Base-by-base conservation (phyloP, 148 eudicot genomes). In the Fagopyrum esculentum region DNA sequence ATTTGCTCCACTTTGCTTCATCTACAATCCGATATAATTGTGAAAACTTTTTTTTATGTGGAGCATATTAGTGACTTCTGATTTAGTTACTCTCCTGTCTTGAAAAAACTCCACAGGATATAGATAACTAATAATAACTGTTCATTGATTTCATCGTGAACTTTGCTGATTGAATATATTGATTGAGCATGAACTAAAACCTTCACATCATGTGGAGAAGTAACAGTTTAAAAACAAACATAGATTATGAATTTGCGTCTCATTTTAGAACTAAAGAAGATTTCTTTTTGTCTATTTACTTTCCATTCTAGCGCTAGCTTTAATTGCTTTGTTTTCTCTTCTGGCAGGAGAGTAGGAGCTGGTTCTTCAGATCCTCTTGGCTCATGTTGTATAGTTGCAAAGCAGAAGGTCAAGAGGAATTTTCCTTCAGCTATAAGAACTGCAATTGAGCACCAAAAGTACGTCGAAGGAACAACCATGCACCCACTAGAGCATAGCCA, bases 401-500 rank as follows among this genome's bases (percentile, higher is more conserved):
- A 88, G 83, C 92, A 84, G 79, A 86, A 80, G 80, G 64, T 64
- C 13, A 78, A 75, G 69, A 78, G 81, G 69, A 84, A 75, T 46
- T 77, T 63, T 26, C 77, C 71, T 70, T 22, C 73, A 10, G 77
- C 74, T 48, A 85, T 89, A 52, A 79, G 85, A 73, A 89, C 81
- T 79, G 91, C 89, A 17, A 54, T 85, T 40, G 87, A 84, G 73
- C 98, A 94, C 81, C 84, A 90, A 69, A 85, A 85, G 77, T 87
- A 90, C 22, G 96, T 91, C 30, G 83, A 78, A 71, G 87, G 91
- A 40, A 78, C 92, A 1, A 89, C 93, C 40, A 76, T 94, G 93
- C 91, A 94, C 78, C 98, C 98, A 6, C 61, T 91, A 85, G 98
- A 91, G 78, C 98, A 94, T 29, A 89, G 97, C 57, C 86, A 73